Conservation (phyloP, 106 monocot genomes). For the Platanthera guangdongensis region DNA sequence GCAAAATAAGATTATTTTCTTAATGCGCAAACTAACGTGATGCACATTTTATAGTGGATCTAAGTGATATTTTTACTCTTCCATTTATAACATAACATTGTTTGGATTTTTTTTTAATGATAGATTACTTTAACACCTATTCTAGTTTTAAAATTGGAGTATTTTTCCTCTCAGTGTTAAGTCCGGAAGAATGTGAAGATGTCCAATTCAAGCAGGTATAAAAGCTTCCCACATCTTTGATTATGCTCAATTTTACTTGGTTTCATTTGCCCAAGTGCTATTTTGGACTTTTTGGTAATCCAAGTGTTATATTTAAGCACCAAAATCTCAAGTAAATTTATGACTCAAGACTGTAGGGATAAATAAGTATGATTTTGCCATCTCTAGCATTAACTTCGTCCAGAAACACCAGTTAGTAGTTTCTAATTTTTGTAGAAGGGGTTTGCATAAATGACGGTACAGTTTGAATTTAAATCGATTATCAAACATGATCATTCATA, state of each 20-base stretch:
- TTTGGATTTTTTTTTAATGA: neutral
- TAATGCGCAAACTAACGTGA: neutral
- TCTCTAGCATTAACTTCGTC: too few species aligned
- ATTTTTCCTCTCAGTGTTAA: conserved; percentile 43
- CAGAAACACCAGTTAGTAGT: too few species aligned
- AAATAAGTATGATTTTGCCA: too few species aligned
- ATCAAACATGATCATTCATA: too few species aligned
- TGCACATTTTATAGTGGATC: neutral
- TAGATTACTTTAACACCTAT: neutral
- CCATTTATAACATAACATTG: neutral
- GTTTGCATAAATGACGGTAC: too few species aligned
- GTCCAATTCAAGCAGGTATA: conserved; percentile 81
- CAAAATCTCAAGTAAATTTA: neutral
- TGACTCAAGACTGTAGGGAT: too few species aligned
- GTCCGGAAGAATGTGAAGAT: conserved; percentile 64
- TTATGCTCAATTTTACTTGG: neutral
- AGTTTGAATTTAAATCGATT: too few species aligned
- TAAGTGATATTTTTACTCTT: neutral
- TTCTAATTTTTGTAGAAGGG: too few species aligned
- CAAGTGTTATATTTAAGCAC: neutral
- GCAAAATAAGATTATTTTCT: neutral
- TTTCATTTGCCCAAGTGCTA: neutral
- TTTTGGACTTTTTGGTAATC: neutral
- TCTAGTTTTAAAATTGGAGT: neutral
- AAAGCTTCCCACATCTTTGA: neutral